Base-by-base conservation (phyloP, 169 alveolate species). In the Plasmodium knowlesi region DNA sequence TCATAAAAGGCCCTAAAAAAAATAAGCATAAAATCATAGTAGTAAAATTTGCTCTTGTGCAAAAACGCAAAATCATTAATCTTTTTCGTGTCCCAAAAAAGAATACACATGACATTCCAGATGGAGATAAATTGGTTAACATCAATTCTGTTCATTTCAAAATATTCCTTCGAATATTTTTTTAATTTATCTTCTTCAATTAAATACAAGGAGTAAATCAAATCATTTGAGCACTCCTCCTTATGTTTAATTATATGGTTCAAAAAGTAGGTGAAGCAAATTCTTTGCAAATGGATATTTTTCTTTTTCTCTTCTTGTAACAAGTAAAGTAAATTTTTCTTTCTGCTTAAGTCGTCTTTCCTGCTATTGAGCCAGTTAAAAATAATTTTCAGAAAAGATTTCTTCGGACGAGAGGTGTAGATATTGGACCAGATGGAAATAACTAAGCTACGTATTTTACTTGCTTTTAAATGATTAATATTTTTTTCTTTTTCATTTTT, bases 81-180 rank as follows among this genome's bases (percentile, higher is more conserved):
- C 67, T 86, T 39, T 5, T 86, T 78, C 14, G 93, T 86, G 30
- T 86, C 93, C 93, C 93, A 86, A 86, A 86, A 86, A 54, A 86
- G 70, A 3, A 86, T 70, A 12, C 93, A 86, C 86, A 86, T 53
- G 28, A 86, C 80, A 53, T 86, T 86, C 93, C 93, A 86, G 0
- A 86, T 86, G 25, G 93, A 86, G 32, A 86, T 86, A 86, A 86
- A 86, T 6, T 86, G 70, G 30, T 86, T 86, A 74, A 86, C 61
- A 86, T 86, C 81, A n/a, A 54, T 86, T 50, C 67, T n/a, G 43
- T 86, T 41, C 41, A 53, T 73, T 74, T 86, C 53, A 16, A 86
- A 30, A 86, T 53, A 86, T 4, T 86, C 67, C 67, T 41, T 61
- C 0, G 86, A 73, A 76, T 86, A 76, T 19, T n/a, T 46, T 54